These are phyloP conservation scores for Chimonanthus praecox DNA, from an alignment of 164 flowering plant species.

Conservation along the genomic window DNA sequence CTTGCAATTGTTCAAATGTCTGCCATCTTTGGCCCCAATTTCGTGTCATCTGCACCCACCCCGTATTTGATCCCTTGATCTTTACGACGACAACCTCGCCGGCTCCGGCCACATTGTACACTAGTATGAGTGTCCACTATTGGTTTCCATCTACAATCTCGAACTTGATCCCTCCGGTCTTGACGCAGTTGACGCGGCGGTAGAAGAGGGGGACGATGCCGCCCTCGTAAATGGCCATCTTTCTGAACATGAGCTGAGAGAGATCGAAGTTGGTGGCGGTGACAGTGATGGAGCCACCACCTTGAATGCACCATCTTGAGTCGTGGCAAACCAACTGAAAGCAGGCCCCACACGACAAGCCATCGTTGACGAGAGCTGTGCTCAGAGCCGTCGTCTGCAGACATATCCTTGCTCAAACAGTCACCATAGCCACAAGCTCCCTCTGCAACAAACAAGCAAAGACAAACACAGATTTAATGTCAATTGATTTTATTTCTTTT, in stretches of 20 bases:
- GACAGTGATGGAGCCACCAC: slow-evolving; percentile 7
- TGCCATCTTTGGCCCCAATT: slow-evolving; percentile 29
- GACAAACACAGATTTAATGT: too few species aligned
- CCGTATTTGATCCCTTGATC: slow-evolving; percentile 17
- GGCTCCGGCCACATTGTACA: slow-evolving; percentile 19
- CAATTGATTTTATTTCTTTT: too few species aligned
- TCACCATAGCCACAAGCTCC: slow-evolving; percentile 34
- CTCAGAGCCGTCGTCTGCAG: slow-evolving; percentile 30
- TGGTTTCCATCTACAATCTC: slow-evolving; percentile 14
- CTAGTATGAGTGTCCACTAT: slow-evolving; percentile 9
- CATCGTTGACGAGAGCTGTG: slow-evolving; percentile 25
- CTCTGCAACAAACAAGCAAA: neutral
- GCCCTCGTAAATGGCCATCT: slow-evolving; percentile 13
- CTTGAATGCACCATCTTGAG: slow-evolving; percentile 5
- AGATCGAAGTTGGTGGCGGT: slow-evolving; percentile 33
- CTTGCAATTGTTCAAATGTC: neutral
- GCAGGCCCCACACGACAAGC: slow-evolving; percentile 25
- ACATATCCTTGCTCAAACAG: slow-evolving; percentile 22
- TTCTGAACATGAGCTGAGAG: slow-evolving; percentile 15
- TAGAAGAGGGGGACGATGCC: slow-evolving; percentile 20
- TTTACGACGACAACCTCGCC: slow-evolving; percentile 12
- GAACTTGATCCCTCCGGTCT: slow-evolving; percentile 13
- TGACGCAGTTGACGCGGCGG: slow-evolving; percentile 11
- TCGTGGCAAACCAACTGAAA: slow-evolving; percentile 19
- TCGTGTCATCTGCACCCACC: slow-evolving; percentile 18